phyloP scores from a whole-genome alignment of 495 filamentous ascomycete species.

The Pseudevernia furfuracea region DNA sequence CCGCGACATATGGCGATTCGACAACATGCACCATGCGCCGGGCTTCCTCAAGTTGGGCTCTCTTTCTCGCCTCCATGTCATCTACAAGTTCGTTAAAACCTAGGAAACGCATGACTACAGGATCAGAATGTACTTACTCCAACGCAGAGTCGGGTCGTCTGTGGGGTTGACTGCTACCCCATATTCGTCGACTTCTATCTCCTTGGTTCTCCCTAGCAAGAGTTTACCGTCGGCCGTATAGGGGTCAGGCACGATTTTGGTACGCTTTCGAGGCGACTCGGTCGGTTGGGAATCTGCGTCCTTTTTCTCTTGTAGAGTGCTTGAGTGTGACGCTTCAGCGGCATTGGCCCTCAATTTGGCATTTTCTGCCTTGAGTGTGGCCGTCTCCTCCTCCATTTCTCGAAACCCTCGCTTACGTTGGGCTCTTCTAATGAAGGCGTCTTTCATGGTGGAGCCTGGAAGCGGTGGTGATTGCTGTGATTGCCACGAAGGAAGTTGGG shows the following conservation, averaged over 20 bases:
- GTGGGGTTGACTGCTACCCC: background rate
- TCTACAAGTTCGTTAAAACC: background rate
- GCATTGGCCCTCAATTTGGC: conserved; percentile 1
- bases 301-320: background rate
- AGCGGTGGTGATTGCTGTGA: background rate
- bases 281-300: background rate
- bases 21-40: background rate
- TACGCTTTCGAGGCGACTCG: conserved; percentile 2
- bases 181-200: background rate
- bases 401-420: conserved; percentile 4
- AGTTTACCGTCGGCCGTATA: conserved; percentile 9
- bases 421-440: background rate
- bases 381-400: conserved; percentile 3
- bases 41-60: background rate
- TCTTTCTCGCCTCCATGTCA: background rate
- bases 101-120: background rate
- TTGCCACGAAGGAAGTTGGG: conserved; percentile 1
- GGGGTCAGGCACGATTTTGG: background rate
- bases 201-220: background rate
- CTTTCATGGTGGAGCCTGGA: background rate
- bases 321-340: background rate
- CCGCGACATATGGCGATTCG: background rate
- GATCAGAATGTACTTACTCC: background rate
- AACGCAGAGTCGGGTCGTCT: background rate
- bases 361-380: background rate